phyloP scores from a whole-genome alignment of 2,329 filamentous ascomycete species.

The Annulohypoxylon truncatum region DNA sequence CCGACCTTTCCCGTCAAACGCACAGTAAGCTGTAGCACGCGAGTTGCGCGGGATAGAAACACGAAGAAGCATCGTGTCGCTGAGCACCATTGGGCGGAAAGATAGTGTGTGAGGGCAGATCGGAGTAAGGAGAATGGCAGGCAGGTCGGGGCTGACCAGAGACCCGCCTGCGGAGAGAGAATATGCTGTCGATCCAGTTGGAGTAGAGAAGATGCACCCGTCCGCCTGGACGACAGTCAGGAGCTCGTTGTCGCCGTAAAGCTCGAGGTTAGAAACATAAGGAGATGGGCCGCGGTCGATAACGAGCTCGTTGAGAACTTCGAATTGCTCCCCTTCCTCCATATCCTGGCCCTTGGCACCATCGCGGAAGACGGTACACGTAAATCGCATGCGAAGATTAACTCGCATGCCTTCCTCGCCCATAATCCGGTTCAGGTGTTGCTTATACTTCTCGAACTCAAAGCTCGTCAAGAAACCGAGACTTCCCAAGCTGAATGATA shows the following conservation, averaged over 20 bases:
- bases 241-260: slow-evolving; percentile 95
- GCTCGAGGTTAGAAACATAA: slow-evolving; percentile 95
- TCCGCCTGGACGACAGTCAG: slow-evolving; percentile 96
- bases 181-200: slow-evolving; percentile 94
- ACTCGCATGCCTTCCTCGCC: slow-evolving; percentile 96
- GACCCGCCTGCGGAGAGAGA: slow-evolving; percentile 95
- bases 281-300: slow-evolving; percentile 97
- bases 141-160: slow-evolving; percentile 95
- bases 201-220: slow-evolving; percentile 97
- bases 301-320: slow-evolving; percentile 97
- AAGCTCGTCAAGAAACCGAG: slow-evolving; percentile 91
- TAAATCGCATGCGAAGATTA: slow-evolving; percentile 98
- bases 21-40: slow-evolving; percentile 93
- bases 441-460: slow-evolving; percentile 87
- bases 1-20: slow-evolving; percentile 96
- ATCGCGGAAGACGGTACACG: slow-evolving; percentile 92
- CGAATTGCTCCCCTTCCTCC: slow-evolving; percentile 94
- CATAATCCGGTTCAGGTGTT: slow-evolving; percentile 90
- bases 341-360: slow-evolving; percentile 70
- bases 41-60: slow-evolving; percentile 87
- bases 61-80: slow-evolving; percentile 91
- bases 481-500: slow-evolving; percentile 86
- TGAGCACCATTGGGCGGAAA: slow-evolving; percentile 97
- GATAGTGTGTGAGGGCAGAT: slow-evolving; percentile 98
- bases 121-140: slow-evolving; percentile 93